Conservation (phyloP, 257 asterid genomes). For the Nicotiana knightiana region DNA sequence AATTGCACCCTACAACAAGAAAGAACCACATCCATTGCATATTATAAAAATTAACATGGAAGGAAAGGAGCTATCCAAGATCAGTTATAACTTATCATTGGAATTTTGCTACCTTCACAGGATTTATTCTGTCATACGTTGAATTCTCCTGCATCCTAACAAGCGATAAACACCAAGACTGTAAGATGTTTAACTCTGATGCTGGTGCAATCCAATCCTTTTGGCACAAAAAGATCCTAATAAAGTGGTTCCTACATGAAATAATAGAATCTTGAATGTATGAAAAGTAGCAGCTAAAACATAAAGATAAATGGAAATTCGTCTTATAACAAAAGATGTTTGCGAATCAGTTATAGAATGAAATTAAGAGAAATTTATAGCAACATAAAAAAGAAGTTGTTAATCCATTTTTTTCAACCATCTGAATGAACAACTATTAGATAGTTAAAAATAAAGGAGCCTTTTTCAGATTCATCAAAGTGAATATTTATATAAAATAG, state of each 20-base stretch:
- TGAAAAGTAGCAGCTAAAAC: neutral
- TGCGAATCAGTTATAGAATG: constrained; percentile 39
- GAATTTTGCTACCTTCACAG: constrained; percentile 57
- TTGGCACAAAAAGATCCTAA: constrained; percentile 3
- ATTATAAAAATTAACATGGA: too few species aligned
- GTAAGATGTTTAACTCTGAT: constrained; percentile 84
- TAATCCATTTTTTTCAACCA: too few species aligned
- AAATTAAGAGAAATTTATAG: constrained; percentile 27
- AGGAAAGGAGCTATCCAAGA: too few species aligned
- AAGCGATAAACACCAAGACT: constrained; percentile 83
- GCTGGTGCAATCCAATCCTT: constrained; percentile 78
- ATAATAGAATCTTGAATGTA: neutral
- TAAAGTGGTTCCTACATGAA: constrained; percentile 84
- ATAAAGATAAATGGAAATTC: constrained; percentile 11
- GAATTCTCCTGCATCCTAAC: constrained; percentile 94
- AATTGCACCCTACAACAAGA: too few species aligned
- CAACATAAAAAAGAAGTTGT: too few species aligned
- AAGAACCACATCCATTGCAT: too few species aligned
- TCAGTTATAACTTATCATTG: too few species aligned
- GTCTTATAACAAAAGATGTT: constrained; percentile 83
- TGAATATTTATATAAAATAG: too few species aligned
- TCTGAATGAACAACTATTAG: too few species aligned
- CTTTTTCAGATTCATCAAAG: too few species aligned
- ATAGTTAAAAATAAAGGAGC: too few species aligned
- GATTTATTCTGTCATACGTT: constrained; percentile 66